Evolutionary conservation across 2,329 filamentous ascomycete species (phyloP).

Genomic region (Aspergillus fischeri): DNA sequence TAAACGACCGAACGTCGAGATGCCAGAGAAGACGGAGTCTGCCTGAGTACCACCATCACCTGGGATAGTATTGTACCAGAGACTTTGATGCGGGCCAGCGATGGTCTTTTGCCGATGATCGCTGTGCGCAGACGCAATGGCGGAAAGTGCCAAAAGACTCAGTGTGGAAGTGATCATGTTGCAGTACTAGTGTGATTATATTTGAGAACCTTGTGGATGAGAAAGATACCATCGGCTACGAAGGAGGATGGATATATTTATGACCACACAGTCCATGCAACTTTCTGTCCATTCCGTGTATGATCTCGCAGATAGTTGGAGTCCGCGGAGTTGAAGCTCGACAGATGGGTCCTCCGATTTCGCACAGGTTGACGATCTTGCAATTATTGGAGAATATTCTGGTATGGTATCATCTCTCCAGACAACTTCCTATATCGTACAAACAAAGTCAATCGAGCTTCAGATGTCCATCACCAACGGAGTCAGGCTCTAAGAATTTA

Average conservation of each 20-base stretch:
- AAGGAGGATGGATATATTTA: background rate
- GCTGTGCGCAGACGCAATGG: slow-evolving; percentile 56
- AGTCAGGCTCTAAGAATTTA: too few relatives aligned
- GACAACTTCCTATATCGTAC: background rate
- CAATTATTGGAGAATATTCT: background rate
- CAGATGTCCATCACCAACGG: background rate
- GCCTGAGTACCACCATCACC: slow-evolving; percentile 85
- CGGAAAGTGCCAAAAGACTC: slow-evolving; percentile 39
- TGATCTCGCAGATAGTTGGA: background rate
- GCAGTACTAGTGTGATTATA: background rate
- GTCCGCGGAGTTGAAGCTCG: too few relatives aligned
- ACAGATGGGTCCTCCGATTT: background rate
- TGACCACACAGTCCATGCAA: background rate
- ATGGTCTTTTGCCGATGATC: slow-evolving; percentile 56
- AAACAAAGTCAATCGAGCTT: background rate
- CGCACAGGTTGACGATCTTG: background rate
- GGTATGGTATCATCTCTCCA: background rate
- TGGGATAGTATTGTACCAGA: slow-evolving; percentile 81
- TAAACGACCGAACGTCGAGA: slow-evolving; percentile 77
- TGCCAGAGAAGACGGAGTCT: slow-evolving; percentile 83
- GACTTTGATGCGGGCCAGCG: slow-evolving; percentile 64
- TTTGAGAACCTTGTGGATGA: background rate
- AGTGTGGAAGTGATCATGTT: slow-evolving; percentile 18
- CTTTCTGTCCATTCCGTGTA: background rate
- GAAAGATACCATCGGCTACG: background rate